phyloP scores from a whole-genome alignment of 345 rosid species.

The Gossypioides kirkii region DNA sequence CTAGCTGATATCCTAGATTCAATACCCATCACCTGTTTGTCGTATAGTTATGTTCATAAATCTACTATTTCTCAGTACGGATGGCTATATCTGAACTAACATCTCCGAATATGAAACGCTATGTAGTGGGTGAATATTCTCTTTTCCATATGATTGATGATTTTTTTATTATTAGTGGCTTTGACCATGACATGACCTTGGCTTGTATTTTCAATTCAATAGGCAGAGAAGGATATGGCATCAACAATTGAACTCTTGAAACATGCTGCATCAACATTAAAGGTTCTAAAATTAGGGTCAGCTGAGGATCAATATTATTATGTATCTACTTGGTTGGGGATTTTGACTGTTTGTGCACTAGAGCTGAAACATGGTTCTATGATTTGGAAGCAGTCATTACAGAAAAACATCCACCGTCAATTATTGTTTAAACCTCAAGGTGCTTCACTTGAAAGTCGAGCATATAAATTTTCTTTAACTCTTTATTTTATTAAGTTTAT shows the following conservation, averaged over 20 bases:
- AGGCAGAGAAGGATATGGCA: slow-evolving; percentile 64
- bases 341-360: slow-evolving; percentile 54
- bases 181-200: slow-evolving; percentile 3
- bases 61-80: background rate
- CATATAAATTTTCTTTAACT: background rate
- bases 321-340: slow-evolving; percentile 55
- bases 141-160: background rate
- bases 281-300: slow-evolving; percentile 57
- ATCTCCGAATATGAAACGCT: background rate
- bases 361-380: slow-evolving; percentile 75
- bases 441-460: slow-evolving; percentile 16
- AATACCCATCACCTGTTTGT: background rate
- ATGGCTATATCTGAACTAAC: background rate
- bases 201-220: slow-evolving; percentile 22
- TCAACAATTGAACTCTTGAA: slow-evolving; percentile 54
- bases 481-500: background rate
- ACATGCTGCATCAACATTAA: slow-evolving; percentile 37
- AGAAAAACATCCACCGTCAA: slow-evolving; percentile 41
- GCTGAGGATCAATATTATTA: slow-evolving; percentile 47
- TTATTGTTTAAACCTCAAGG: slow-evolving; percentile 56
- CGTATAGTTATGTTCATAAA: background rate
- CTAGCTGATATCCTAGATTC: background rate
- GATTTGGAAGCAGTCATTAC: slow-evolving; percentile 61
- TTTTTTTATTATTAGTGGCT: slow-evolving; percentile 5
- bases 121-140: background rate